phyloP scores from a whole-genome alignment of 352 stramenopile species.

The Peronospora tabacina region DNA sequence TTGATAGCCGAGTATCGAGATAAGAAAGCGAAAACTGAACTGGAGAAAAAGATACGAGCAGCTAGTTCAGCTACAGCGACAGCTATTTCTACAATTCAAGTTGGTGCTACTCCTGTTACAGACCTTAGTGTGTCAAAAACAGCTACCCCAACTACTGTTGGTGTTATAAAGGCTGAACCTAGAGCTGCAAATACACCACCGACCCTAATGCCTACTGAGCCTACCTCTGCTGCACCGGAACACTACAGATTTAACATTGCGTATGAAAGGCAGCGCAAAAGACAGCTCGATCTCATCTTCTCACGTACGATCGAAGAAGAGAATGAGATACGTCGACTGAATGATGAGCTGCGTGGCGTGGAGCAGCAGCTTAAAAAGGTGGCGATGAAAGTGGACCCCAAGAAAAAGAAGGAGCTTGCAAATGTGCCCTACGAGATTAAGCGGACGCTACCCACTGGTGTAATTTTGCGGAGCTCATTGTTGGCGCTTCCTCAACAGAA shows the following conservation, averaged over 20 bases:
- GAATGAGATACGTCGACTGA: constrained; percentile 48
- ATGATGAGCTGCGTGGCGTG: constrained; percentile 45
- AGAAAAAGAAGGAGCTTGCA: constrained; percentile 68
- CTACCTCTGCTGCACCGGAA: constrained; percentile 12
- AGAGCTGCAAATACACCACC: constrained; percentile 9
- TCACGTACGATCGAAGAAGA: constrained; percentile 59
- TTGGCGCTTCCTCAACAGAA: constrained; percentile 44
- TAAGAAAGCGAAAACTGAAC: constrained; percentile 13
- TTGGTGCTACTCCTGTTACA: neutral
- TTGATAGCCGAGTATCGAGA: constrained; percentile 39
- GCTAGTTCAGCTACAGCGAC: neutral
- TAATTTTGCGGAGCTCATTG: constrained; percentile 52
- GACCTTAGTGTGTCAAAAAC: constrained; percentile 2
- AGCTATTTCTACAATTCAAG: constrained; percentile 2
- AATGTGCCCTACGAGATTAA: constrained; percentile 54
- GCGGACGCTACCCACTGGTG: constrained; percentile 39
- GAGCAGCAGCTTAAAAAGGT: constrained; percentile 69
- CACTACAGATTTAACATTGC: constrained; percentile 52
- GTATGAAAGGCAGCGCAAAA: constrained; percentile 72
- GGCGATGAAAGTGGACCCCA: constrained; percentile 46
- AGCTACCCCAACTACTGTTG: constrained; percentile 7
- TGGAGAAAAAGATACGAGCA: constrained; percentile 9
- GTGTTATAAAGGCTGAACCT: constrained; percentile 3
- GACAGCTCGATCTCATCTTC: constrained; percentile 53
- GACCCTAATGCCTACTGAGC: constrained; percentile 4